Base-by-base conservation (phyloP, 768 basidiomycete genomes). In the Cystofilobasidium ferigula region DNA sequence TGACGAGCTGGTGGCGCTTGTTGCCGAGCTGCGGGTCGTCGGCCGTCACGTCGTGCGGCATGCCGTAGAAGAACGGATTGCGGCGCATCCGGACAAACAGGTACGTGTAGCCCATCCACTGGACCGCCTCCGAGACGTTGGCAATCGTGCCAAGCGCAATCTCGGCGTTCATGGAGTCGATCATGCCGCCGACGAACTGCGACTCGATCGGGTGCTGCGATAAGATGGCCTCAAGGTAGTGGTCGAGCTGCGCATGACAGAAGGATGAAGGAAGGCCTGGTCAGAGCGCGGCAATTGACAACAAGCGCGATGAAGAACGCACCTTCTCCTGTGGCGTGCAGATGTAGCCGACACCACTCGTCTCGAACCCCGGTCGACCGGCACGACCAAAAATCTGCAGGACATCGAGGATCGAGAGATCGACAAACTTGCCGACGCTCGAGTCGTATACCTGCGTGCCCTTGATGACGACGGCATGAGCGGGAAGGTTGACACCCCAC, bases 401-500 rank as follows among this genome's bases (percentile, higher is more conserved):
- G 3, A 99, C 95, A 75, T 99, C 95, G 57, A 99, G 80, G 16
- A 98, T 85, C 2, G 93, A 88, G 24, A 99, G 80, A 73, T 99
- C 92, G 47, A 88, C 85, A 72, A 98, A 95, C 28, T 86, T 80
- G 69, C 95, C 93, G 73, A 86, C 88, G 5, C 84, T 81, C 66
- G 88, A 88, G 73, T 99, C 89, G 74, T 98, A 99, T 1, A 99
- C 81, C 72, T 98, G 89, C 0, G 95, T 99, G 12, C 95, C 95
- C 76, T 99, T 99, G 79, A 95, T 97, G 69, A 95, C 77, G 62
- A 95, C 93, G 89, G 95, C 95, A 77, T 98, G 94, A 22, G 95
- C 95, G 38, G 95, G 95, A 69, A 99, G 79, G 76, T 99, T 99
- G 71, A 99, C 95, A 77, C 95, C 95, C 95, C 95, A 99, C 6